Evolutionary conservation across 1,139 yeast genomes (phyloP).

Genomic region (Yamadazyma atmosphaerica): DNA sequence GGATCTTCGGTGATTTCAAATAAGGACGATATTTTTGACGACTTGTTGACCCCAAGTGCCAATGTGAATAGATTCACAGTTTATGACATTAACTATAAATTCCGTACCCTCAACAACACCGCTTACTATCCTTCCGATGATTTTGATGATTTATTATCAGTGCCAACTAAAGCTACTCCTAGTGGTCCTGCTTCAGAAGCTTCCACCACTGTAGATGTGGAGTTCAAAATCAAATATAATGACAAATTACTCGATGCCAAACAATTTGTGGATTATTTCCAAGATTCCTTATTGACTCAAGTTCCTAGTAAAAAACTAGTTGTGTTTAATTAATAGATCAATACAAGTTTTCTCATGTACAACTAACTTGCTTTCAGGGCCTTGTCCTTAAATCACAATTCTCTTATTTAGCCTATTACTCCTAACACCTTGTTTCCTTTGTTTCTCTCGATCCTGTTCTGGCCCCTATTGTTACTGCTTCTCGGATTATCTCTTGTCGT

Average conservation of each 20-base stretch:
- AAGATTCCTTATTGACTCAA: constrained; percentile 32
- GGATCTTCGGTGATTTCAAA: constrained; percentile 5
- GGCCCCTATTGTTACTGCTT: no score
- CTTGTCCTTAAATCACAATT: no score
- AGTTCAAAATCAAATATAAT: constrained; percentile 44
- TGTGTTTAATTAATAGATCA: constrained; percentile 2
- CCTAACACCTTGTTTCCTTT: no score
- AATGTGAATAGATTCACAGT: constrained; percentile 59
- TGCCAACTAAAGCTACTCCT: constrained; percentile 5
- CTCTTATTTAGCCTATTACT: no score
- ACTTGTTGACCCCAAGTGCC: constrained; percentile 57
- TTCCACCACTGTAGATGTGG: constrained; percentile 36
- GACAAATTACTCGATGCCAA: constrained; percentile 35
- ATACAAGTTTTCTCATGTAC: no score
- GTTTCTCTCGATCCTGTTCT: no score
- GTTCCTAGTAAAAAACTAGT: constrained; percentile 25
- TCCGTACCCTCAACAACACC: constrained; percentile 15
- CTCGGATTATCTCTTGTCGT: no score
- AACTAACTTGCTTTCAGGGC: no score
- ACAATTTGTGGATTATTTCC: constrained; percentile 35
- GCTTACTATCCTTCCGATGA: constrained; percentile 17
- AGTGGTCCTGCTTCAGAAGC: constrained; percentile 4
- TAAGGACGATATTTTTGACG: constrained; percentile 65
- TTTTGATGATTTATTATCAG: constrained; percentile 34
- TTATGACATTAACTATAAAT: constrained; percentile 29